Conservation (phyloP, 2,329 filamentous ascomycete genomes). For the Lecanoromycetidae sp. region DNA sequence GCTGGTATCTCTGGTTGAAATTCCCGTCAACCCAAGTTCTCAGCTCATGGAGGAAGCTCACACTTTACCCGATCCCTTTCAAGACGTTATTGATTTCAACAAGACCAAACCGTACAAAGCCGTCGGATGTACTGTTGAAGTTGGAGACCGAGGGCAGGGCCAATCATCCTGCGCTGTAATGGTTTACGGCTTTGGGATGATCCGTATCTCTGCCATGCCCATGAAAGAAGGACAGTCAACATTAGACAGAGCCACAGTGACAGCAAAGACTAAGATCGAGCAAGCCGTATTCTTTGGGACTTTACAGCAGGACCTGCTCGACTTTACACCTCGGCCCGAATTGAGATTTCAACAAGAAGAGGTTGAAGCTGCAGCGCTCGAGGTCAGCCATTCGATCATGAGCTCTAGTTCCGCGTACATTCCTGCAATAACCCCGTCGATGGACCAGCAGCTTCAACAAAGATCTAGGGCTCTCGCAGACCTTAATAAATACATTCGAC, state of each 20-base stretch:
- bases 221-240: conserved; percentile 35
- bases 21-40: conserved; percentile 59
- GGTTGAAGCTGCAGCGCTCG: conserved; percentile 61
- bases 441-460: conserved; percentile 68
- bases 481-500: conserved; percentile 58
- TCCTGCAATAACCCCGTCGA: conserved; percentile 56
- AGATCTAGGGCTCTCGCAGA: conserved; percentile 63
- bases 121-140: conserved; percentile 39
- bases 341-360: conserved; percentile 57
- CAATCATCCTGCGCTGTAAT: conserved; percentile 39
- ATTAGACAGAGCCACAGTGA: conserved; percentile 37
- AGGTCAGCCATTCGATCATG: conserved; percentile 70
- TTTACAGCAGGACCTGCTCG: conserved; percentile 72
- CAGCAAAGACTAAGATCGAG: conserved; percentile 78
- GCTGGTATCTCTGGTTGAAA: conserved; percentile 58
- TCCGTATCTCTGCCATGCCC: conserved; percentile 39
- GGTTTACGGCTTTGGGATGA: conserved; percentile 45
- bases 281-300: conserved; percentile 89
- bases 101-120: conserved; percentile 38
- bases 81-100: conserved; percentile 76
- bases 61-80: conserved; percentile 55
- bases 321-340: conserved; percentile 59
- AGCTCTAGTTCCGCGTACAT: conserved; percentile 65
- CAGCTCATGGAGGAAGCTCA: conserved; percentile 61
- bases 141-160: conserved; percentile 28